Evolutionary conservation across 1,284 basidiomycete genomes (phyloP), one percentile per base, ranked within the genome.

Genomic region (Abortiporus biennis): DNA sequence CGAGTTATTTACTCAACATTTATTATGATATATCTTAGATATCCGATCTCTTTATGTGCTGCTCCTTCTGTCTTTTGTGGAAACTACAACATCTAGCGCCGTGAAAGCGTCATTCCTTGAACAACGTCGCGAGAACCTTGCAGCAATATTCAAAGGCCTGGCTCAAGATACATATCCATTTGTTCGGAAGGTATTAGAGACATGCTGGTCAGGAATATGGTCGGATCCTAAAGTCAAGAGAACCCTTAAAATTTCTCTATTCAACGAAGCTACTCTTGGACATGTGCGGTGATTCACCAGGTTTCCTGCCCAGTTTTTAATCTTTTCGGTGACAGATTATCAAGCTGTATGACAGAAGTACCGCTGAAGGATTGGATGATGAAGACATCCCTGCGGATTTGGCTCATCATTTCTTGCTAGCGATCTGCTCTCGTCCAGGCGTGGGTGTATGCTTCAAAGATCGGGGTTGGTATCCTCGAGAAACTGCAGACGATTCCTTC

Each of bases 371-470:
- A 8, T 57, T 56, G 0, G 69, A 76, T n/a, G 54, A 64, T 1
- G 77, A 78, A 5, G 68, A 71, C 44, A 63, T 78, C 16, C 78
- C 90, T 0, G 89, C 89, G 0, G 85, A 95, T 47, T 69, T 96
- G 4, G 82, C 78, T 0, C 87, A 92, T 49, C 90, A 93, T 54
- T 96, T 96, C 58, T 65, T 97, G 4, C 74, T 95, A 33, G 87
- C 85, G 6, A 78, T 92, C n/a, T 90, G 86, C 52, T 86, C 89
- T 0, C 79, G 78, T 20, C 88, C 89, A 0, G 91, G 91, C 0
- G 68, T 73, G 15, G 94, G 93, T 0, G 71, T 97, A 17, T 96
- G 92, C 58, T 97, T 95, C 63, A 76, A 71, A 36, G 92, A 95
- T 57, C 74, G 78, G 12, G 93, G 92, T 1, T 97, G 93, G 93